phyloP scores from a whole-genome alignment of 2,329 filamentous ascomycete species.

The Xylogone sp. region DNA sequence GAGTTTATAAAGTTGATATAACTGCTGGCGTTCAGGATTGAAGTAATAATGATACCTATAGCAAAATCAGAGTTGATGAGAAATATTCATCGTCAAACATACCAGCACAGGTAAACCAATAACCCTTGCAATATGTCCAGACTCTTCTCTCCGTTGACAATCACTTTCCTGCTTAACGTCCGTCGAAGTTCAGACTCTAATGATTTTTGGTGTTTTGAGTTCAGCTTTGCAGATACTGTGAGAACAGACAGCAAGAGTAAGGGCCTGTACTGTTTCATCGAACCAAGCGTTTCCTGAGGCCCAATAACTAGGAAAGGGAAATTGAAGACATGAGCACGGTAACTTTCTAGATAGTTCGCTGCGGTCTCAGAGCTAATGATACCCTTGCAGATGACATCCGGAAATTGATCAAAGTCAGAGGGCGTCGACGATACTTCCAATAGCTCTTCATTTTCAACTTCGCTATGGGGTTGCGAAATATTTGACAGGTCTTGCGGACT shows the following conservation, averaged over 20 bases:
- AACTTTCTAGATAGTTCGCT: constrained; percentile 11
- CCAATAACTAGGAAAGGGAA: constrained; percentile 22
- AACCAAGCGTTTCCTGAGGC: constrained; percentile 41
- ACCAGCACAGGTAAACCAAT: constrained; percentile 56
- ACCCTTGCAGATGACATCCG: constrained; percentile 12
- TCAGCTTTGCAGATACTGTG: constrained; percentile 43
- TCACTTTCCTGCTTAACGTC: constrained; percentile 51
- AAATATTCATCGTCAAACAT: constrained; percentile 13
- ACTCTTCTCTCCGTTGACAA: constrained; percentile 52
- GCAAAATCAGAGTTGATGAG: not conserved
- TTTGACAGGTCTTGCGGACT: not conserved
- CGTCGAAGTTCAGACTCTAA: constrained; percentile 58
- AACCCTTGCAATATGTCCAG: constrained; percentile 54
- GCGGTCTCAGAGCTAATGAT: constrained; percentile 12
- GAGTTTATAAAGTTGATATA: too few relatives aligned
- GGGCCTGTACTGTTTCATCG: constrained; percentile 39
- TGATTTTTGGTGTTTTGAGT: constrained; percentile 47
- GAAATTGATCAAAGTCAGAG: constrained; percentile 36
- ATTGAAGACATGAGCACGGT: constrained; percentile 5
- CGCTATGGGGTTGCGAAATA: constrained; percentile 1
- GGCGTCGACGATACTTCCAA: constrained; percentile 49
- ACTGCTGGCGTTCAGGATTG: too few relatives aligned
- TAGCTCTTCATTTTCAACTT: constrained; percentile 30
- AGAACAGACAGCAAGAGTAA: constrained; percentile 53
- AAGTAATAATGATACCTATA: constrained; percentile 13